phyloP scores from a whole-genome alignment of 140 eudicot species.

The Bidens hawaiensis region DNA sequence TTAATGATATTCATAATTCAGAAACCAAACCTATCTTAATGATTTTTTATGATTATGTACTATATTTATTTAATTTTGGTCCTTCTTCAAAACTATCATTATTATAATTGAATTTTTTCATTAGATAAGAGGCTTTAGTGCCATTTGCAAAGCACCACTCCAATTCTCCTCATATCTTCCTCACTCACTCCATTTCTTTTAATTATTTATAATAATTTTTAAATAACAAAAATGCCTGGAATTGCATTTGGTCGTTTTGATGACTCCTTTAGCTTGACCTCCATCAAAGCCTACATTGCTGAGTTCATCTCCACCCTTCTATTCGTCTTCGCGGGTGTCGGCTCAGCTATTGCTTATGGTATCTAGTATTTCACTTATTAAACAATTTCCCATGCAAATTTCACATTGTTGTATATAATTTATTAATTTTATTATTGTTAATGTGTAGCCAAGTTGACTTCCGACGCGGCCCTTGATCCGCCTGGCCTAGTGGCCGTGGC shows the following conservation, averaged over 20 bases:
- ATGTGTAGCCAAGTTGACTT: slow-evolving; percentile 40
- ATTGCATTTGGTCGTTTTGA: slow-evolving; percentile 78
- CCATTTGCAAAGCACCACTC: slow-evolving; percentile 28
- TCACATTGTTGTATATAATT: neutral
- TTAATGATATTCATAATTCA: neutral
- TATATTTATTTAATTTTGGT: neutral
- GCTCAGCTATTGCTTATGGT: slow-evolving; percentile 88
- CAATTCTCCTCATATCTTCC: slow-evolving; percentile 27
- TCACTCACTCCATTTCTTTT: slow-evolving; percentile 6
- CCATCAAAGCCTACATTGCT: slow-evolving; percentile 74
- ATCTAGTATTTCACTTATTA: neutral
- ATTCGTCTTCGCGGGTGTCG: slow-evolving; percentile 88
- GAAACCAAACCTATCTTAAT: slow-evolving; percentile 4
- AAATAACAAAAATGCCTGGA: slow-evolving; percentile 41
- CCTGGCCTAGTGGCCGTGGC: slow-evolving; percentile 51
- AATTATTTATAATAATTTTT: neutral
- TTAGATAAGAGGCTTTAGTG: slow-evolving; percentile 28
- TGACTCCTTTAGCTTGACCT: slow-evolving; percentile 67
- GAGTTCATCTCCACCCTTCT: slow-evolving; percentile 94
- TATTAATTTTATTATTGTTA: neutral
- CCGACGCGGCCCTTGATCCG: slow-evolving; percentile 49
- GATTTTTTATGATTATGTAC: neutral
- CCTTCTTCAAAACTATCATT: neutral
- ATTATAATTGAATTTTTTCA: slow-evolving; percentile 9
- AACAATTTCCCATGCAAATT: slow-evolving; percentile 14